These are phyloP conservation scores for Lepidium africanum DNA, from an alignment of 345 rosid genomes.

Conservation along the genomic window DNA sequence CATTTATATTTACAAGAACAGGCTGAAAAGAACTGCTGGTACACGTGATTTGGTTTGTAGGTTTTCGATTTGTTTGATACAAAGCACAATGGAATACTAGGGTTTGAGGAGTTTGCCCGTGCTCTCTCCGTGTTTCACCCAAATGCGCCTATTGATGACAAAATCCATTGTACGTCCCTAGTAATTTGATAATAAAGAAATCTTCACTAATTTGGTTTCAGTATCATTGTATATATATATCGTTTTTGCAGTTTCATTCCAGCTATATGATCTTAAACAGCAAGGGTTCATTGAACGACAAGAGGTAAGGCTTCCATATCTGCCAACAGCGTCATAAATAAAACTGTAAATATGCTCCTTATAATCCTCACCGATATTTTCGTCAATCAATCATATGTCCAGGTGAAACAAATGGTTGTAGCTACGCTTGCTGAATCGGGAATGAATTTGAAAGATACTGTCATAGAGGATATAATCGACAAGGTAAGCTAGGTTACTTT, in stretches of 20 bases:
- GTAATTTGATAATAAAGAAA: neutral
- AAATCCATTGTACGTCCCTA: slow-evolving; percentile 64
- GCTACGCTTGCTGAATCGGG: slow-evolving; percentile 99
- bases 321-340: neutral
- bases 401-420: slow-evolving; percentile 99
- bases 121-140: slow-evolving; percentile 99
- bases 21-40: neutral
- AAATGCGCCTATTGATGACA: slow-evolving; percentile 87
- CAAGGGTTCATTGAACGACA: slow-evolving; percentile 99
- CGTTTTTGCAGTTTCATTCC: slow-evolving; percentile 78
- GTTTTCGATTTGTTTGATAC: slow-evolving; percentile 96
- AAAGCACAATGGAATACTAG: slow-evolving; percentile 93
- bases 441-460: slow-evolving; percentile 89
- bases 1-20: neutral
- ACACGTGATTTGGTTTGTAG: slow-evolving; percentile 34
- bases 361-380: neutral
- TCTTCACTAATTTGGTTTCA: neutral
- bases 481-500: slow-evolving; percentile 43
- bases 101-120: slow-evolving; percentile 97
- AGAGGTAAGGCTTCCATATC: slow-evolving; percentile 51
- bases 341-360: neutral
- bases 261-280: slow-evolving; percentile 95
- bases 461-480: slow-evolving; percentile 92
- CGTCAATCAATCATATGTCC: neutral
- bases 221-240: neutral